Evolutionary conservation across 2,329 filamentous ascomycete genomes (phyloP), one percentile per base, ranked within the genome.

Genomic region (Myriosclerotinia scirpicola): DNA sequence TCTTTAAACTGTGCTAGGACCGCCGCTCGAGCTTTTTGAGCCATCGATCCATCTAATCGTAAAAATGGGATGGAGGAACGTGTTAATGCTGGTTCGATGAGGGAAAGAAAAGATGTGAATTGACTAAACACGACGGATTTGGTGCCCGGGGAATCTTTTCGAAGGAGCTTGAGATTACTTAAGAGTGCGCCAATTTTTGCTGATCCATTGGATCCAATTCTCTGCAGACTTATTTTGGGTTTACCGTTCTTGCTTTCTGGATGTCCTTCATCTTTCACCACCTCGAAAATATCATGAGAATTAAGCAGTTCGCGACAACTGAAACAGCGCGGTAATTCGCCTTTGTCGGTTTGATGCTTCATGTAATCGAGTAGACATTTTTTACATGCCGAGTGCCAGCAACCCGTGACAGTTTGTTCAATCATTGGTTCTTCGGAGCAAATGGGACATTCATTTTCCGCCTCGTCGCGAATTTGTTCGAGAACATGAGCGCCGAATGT

Each of bases 321-420:
- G 80, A 97, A 96, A 78, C 95, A 99, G 12, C 89, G 86, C 1
- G 95, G 90, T 0, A 90, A 78, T 60, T 91, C 85, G 54, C 88
- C 87, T 67, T 90, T 92, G 71, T 92, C 88, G 5, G 84, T 89
- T 76, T 97, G 90, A 74, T 97, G 93, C 69, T 90, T 87, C 74
- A 99, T 96, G 73, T 92, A 97, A 72, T 92, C 88, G 2, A 96
- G 81, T n/a, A 98, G 80, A 73, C 95, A 99, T 69, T 91, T 90
- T 78, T 95, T 97, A 81, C 95, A 99, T 0, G 95, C 93, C 44
- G 92, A 96, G 78, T 99, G 95, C 93, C 95, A 99, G 79, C 95
- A 99, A 0, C 92, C 92, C 0, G 95, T 98, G 1, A 99, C 95
- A 0, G 91, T 90, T 75, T 96, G 94, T 64, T 97, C 90, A 52